Base-by-base conservation (phyloP, 1,139 yeast species). In the Casaregolazyma lundiana region DNA sequence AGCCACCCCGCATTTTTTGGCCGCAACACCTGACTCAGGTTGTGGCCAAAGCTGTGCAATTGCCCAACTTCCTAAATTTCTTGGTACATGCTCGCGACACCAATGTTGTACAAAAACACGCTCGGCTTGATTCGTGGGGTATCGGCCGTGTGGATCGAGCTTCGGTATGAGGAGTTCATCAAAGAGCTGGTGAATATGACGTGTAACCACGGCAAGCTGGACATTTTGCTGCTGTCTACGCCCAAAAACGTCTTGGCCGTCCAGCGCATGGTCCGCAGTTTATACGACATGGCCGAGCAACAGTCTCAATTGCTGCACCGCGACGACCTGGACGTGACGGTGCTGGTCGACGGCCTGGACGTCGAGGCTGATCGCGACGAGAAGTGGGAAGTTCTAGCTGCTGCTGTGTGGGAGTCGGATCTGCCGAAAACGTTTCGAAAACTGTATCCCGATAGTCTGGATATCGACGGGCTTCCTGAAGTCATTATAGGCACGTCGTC, bases 341-440 rank as follows among this genome's bases (percentile, higher is more conserved):
- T 72, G 6, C 53, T 71, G 41, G 52, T 71, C 7, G 67, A 65
- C 20, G 65, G 69, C 6, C 51, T 52, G 17, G 63, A 61, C 41
- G 46, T 60, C 19, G 64, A 62, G 19, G 38, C 42, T n/a, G 48
- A 44, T n/a, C 46, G 65, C 16, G 46, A 50, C 9, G 61, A 62
- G 44, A 45, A 53, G 13, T 66, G 70, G 69, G 70, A 66, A 47
- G 67, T 61, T 5, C 49, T 66, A 11, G 55, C 58, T 4, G 58
- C 61, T 11, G 64, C 65, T 4, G 58, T 59, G 42, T 50, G 45
- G 35, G 64, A 60, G 46, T 44, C 55, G 19, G 56, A 54, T 24
- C 50, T 58, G 9, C 53, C 57, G 2, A 41, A 46, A 3, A 52
- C 50, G 36, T 50, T 62, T 37, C 48, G 64, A n/a, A 50, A 54